phyloP scores from a whole-genome alignment of 352 stramenopile species.

The Aphanomyces stellatus region DNA sequence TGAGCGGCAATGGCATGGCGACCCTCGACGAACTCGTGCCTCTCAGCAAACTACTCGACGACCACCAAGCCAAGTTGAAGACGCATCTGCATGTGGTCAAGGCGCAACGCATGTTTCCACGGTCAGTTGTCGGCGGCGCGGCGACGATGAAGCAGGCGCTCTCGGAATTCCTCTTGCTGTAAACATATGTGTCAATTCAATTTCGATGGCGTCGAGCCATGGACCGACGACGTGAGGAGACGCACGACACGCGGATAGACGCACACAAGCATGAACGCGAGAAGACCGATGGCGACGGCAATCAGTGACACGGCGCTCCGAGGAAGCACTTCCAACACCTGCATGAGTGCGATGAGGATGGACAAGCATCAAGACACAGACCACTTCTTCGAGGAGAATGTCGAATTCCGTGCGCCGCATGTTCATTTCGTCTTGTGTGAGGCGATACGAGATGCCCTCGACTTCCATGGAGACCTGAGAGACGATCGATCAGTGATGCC shows the following conservation, averaged over 20 bases:
- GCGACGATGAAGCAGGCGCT: not conserved
- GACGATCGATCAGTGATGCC: not conserved
- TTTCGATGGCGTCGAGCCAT: not conserved
- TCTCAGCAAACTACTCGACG: constrained; percentile 34
- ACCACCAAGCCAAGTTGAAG: constrained; percentile 34
- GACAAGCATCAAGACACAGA: too few species aligned
- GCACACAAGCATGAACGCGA: constrained; percentile 6
- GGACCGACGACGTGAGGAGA: not conserved
- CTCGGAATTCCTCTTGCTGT: constrained; percentile 14
- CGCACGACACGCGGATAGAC: constrained; percentile 9
- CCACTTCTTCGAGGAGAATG: constrained; percentile 18
- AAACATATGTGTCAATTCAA: constrained; percentile 1
- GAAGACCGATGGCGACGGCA: not conserved
- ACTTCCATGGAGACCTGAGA: constrained; percentile 15
- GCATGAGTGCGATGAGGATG: too few species aligned
- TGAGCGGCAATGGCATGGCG: constrained; percentile 55
- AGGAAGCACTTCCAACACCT: constrained; percentile 1
- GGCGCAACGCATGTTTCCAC: constrained; percentile 33
- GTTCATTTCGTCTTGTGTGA: constrained; percentile 1
- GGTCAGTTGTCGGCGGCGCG: not conserved
- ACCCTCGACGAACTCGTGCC: constrained; percentile 27
- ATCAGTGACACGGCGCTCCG: constrained; percentile 11
- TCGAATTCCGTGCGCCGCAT: constrained; percentile 5
- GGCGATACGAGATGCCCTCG: constrained; percentile 15
- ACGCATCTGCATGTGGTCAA: constrained; percentile 51